Conservation (phyloP, 306 rosid species). For the Sechiopsis laciniata region DNA sequence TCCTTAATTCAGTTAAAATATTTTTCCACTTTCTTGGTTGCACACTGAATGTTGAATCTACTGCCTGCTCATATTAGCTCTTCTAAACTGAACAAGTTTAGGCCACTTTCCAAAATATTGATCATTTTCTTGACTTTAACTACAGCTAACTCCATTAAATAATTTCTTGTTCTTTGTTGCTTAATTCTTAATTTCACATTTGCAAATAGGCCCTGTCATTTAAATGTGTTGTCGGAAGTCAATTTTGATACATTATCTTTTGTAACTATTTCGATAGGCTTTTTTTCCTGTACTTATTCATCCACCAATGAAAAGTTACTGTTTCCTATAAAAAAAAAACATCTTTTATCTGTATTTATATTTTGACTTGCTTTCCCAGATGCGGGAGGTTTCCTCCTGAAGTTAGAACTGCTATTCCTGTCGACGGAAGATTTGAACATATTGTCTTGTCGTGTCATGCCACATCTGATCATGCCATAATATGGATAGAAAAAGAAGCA, state of each 20-base stretch:
- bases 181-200: not conserved
- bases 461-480: slow-evolving; percentile 74
- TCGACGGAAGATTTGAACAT: slow-evolving; percentile 99
- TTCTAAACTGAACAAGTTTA: not conserved
- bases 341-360: slow-evolving; percentile 20
- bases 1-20: not conserved
- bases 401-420: slow-evolving; percentile 93
- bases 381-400: slow-evolving; percentile 99
- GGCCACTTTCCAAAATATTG: not conserved
- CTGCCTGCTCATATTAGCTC: not conserved
- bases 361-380: slow-evolving; percentile 40
- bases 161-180: not conserved
- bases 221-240: not conserved
- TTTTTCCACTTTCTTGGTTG: not conserved
- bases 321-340: not conserved
- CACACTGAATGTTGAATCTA: not conserved
- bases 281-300: too few species aligned
- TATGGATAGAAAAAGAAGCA: slow-evolving; percentile 91
- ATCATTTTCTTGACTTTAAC: not conserved
- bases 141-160: not conserved
- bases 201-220: not conserved
- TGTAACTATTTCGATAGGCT: not conserved
- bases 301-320: too few species aligned
- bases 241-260: not conserved
- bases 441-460: slow-evolving; percentile 88